phyloP scores from a whole-genome alignment of 1,284 basidiomycete genomes.

The Cutaneotrichosporon cavernicola region DNA sequence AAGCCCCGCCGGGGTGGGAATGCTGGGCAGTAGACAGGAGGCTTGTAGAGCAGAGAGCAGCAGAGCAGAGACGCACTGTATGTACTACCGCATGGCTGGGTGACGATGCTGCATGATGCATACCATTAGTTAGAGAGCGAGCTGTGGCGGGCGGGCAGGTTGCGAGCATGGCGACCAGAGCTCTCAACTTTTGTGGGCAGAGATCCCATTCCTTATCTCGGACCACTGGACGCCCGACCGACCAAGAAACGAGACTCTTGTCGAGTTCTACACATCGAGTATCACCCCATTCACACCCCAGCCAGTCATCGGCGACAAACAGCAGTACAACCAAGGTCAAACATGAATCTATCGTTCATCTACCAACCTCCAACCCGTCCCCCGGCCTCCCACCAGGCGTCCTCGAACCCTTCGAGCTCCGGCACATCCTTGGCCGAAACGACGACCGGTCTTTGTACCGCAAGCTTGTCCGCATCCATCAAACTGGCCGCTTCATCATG shows the following conservation, averaged over 20 bases:
- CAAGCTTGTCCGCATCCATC: neutral
- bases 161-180: too few relatives aligned
- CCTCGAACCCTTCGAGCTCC: conserved; percentile 46
- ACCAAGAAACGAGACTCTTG: too few relatives aligned
- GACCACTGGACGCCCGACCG: neutral
- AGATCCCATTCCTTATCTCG: conserved; percentile 2
- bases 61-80: conserved; percentile 11
- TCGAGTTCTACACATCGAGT: too few relatives aligned
- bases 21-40: neutral
- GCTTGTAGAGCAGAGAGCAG: neutral
- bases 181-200: too few relatives aligned
- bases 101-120: conserved; percentile 6
- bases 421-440: conserved; percentile 23
- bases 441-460: conserved; percentile 22
- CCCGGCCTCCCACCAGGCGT: conserved; percentile 43
- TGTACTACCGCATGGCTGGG: conserved; percentile 20
- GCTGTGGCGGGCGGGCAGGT: neutral
- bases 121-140: neutral
- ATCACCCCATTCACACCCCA: too few relatives aligned
- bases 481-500: neutral
- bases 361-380: conserved; percentile 51
- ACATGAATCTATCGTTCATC: neutral
- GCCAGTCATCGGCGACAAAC: too few relatives aligned
- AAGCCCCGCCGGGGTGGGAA: conserved; percentile 6
- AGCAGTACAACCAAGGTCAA: neutral